These are phyloP conservation scores for Coix lacrymajobi DNA, from an alignment of 176 grass and related monocot genomes.

Conservation along the genomic window DNA sequence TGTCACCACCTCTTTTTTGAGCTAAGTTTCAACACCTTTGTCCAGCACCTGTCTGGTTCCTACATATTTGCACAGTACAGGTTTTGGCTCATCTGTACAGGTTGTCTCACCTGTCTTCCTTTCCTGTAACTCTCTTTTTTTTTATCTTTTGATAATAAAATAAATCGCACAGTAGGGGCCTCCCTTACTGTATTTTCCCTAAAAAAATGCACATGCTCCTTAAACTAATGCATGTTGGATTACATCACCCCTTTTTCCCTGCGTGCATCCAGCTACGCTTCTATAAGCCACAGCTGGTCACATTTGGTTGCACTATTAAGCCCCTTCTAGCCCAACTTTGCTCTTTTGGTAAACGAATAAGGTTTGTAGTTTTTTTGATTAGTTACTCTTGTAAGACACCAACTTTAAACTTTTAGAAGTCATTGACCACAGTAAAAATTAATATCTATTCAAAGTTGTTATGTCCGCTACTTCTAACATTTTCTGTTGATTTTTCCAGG, in stretches of 20 bases:
- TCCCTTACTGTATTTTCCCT: background rate
- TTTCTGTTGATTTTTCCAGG: slow-evolving; percentile 39
- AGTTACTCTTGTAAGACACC: background rate
- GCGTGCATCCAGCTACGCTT: background rate
- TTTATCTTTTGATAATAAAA: background rate
- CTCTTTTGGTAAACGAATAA: background rate
- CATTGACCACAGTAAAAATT: background rate
- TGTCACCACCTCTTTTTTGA: background rate
- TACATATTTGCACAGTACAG: background rate
- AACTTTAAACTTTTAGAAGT: background rate
- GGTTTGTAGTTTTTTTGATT: background rate
- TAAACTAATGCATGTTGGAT: background rate
- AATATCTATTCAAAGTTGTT: background rate
- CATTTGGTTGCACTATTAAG: background rate
- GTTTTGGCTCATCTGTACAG: background rate
- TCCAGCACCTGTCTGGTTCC: background rate
- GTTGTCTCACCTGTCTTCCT: background rate
- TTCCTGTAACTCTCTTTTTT: background rate
- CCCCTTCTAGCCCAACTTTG: background rate
- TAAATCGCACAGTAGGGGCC: background rate
- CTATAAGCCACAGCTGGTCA: background rate
- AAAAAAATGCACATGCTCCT: background rate
- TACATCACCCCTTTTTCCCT: background rate
- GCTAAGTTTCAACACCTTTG: background rate
- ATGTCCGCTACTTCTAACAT: slow-evolving; percentile 12